phyloP scores from a whole-genome alignment of 192 early-diverging fungal species.

The Umbelopsis ramanniana region DNA sequence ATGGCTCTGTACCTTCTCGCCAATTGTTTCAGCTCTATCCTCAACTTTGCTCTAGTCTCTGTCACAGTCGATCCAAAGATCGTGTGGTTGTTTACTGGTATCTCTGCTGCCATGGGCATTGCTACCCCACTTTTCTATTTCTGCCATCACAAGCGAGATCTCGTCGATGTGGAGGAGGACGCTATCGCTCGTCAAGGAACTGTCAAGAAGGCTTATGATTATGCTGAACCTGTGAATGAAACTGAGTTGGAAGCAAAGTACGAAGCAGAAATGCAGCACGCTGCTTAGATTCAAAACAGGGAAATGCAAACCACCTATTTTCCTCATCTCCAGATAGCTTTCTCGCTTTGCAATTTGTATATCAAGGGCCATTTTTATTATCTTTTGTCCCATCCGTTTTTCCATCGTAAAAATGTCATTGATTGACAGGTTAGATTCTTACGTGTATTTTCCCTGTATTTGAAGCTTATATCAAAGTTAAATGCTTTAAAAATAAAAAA shows the following conservation, averaged over 20 bases:
- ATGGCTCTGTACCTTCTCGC: constrained; percentile 70
- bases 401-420: too few relatives aligned
- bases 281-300: not conserved
- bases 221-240: not conserved
- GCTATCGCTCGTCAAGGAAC: constrained; percentile 36
- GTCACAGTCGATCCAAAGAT: constrained; percentile 61
- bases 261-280: constrained; percentile 23
- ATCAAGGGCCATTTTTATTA: too few relatives aligned
- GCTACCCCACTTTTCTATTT: constrained; percentile 53
- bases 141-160: constrained; percentile 59
- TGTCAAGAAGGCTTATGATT: not conserved
- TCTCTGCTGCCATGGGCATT: constrained; percentile 41
- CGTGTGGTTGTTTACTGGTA: constrained; percentile 65
- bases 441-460: too few relatives aligned
- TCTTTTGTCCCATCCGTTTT: too few relatives aligned
- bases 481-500: too few relatives aligned
- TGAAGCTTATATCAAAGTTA: too few relatives aligned
- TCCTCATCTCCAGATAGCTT: too few relatives aligned
- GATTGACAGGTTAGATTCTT: too few relatives aligned
- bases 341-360: too few relatives aligned
- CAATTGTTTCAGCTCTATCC: constrained; percentile 55
- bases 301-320: not conserved
- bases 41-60: constrained; percentile 64
- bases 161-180: constrained; percentile 40
- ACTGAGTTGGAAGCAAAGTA: constrained; percentile 18